Evolutionary conservation across 495 filamentous ascomycete genomes (phyloP), one percentile per base, ranked within the genome.

Genomic region (Penicillium daleae): DNA sequence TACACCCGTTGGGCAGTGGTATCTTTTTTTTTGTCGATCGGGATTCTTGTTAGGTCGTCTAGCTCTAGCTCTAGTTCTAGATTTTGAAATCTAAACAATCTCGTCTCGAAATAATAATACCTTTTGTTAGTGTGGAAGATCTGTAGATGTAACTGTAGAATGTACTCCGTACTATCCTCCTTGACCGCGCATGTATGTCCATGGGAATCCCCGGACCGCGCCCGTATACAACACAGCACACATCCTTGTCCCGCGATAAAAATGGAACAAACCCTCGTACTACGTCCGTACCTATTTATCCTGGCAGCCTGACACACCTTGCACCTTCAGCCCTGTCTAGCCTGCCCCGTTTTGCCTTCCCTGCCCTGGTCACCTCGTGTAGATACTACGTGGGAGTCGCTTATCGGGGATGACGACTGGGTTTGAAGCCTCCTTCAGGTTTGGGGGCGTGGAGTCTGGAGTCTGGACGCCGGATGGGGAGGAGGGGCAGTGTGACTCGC

Each of bases 1-100:
- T 39, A 21, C 35, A 9, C 46, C 44, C 19, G 52, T 60, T 52
- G 51, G 64, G 64, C 64, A 62, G 12, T 50, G 29, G 4, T 31
- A 31, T 31, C 7, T 31, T 26, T 33, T 19, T 32, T 49, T 32
- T 61, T 61, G 42, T 35, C 15, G 31, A 15, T 29, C 27, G 21
- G 19, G 35, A 26, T 17, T 33, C 53, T 48, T 48, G 15, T 61
- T 55, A 61, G 50, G 59, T 61, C 49, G 49, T 21, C 56, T 53
- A 51, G 49, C 58, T 24, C 17, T 55, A 52, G 46, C 48, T 52
- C 31, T 60, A 31, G 29, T 31, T n/a, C 29, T 31, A 31, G 29
- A 31, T 31, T 7, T 27, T 7, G 17, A 35, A 54, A 37, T 46
- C 35, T 15, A 29, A 42, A 19, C 51, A 46, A 27, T 21, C n/a